phyloP scores from a whole-genome alignment of 768 basidiomycete species.

The Suillus clintonianus region DNA sequence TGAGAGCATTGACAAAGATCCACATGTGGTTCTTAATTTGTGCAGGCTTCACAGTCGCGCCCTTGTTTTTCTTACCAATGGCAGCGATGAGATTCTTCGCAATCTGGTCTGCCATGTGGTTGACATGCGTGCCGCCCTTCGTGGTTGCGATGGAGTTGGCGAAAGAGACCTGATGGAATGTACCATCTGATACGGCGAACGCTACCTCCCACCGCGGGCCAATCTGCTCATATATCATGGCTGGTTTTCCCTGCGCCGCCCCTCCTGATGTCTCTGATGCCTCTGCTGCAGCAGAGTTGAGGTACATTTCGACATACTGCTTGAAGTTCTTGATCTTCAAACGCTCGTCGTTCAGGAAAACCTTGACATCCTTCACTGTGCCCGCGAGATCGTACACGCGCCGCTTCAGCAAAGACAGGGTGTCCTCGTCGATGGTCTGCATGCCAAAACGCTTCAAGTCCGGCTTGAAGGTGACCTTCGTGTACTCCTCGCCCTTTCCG shows the following conservation, averaged over 20 bases:
- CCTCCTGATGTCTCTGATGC: conserved; percentile 73
- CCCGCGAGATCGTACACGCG: conserved; percentile 98
- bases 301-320: conserved; percentile 94
- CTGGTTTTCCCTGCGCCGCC: conserved; percentile 75
- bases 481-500: conserved; percentile 84
- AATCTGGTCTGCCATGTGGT: conserved; percentile 81
- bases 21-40: conserved; percentile 99
- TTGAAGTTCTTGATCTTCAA: conserved; percentile 95
- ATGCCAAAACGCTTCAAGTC: conserved; percentile 93
- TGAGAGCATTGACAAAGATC: conserved; percentile 93
- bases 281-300: conserved; percentile 73
- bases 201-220: conserved; percentile 91
- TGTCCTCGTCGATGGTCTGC: conserved; percentile 89
- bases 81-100: conserved; percentile 79
- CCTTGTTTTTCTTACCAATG: conserved; percentile 98
- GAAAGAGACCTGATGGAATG: conserved; percentile 93
- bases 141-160: conserved; percentile 96
- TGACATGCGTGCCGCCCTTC: conserved; percentile 96
- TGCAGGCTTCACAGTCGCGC: conserved; percentile 86
- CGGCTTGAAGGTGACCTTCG: conserved; percentile 89
- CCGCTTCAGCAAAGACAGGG: conserved; percentile 82
- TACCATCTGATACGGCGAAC: conserved; percentile 91
- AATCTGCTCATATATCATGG: conserved; percentile 79
- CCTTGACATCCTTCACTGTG: conserved; percentile 91
- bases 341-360: conserved; percentile 88